Evolutionary conservation across 2,329 filamentous ascomycete genomes (phyloP).

Genomic region (Aspergillus thermomutatus): DNA sequence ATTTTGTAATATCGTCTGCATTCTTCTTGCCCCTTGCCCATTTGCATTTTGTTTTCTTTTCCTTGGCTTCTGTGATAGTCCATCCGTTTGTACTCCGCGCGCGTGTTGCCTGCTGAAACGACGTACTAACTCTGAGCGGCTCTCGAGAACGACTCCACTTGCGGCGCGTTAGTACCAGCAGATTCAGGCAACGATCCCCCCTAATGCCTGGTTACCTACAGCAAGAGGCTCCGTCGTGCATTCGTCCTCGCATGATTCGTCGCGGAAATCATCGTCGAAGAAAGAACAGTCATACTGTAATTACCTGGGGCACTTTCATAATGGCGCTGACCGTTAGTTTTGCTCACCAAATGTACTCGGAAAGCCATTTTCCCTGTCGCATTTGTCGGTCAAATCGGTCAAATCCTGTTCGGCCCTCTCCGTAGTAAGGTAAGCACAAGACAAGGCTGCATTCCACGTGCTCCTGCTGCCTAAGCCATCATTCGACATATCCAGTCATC

Average conservation of each 20-base stretch:
- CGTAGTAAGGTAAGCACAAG: not conserved
- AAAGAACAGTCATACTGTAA: not conserved
- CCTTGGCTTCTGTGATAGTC: not conserved
- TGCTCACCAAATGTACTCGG: not conserved
- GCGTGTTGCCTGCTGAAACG: not conserved
- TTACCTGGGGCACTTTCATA: not conserved
- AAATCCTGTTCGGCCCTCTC: not conserved
- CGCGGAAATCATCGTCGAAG: not conserved
- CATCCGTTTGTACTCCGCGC: not conserved
- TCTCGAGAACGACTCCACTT: not conserved
- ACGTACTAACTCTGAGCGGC: not conserved
- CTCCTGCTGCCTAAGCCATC: not conserved
- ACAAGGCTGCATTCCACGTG: not conserved
- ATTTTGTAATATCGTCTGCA: not conserved
- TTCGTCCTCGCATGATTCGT: not conserved
- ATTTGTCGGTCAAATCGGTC: not conserved
- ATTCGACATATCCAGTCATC: not conserved
- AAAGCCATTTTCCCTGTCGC: not conserved
- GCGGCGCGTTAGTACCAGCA: not conserved
- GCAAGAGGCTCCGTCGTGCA: not conserved
- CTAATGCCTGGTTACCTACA: not conserved
- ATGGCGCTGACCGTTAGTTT: not conserved
- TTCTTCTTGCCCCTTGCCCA: not conserved
- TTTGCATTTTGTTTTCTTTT: not conserved
- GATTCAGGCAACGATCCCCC: not conserved